phyloP scores from a whole-genome alignment of 306 rosid genomes.

The Ochetophila trinervis region DNA sequence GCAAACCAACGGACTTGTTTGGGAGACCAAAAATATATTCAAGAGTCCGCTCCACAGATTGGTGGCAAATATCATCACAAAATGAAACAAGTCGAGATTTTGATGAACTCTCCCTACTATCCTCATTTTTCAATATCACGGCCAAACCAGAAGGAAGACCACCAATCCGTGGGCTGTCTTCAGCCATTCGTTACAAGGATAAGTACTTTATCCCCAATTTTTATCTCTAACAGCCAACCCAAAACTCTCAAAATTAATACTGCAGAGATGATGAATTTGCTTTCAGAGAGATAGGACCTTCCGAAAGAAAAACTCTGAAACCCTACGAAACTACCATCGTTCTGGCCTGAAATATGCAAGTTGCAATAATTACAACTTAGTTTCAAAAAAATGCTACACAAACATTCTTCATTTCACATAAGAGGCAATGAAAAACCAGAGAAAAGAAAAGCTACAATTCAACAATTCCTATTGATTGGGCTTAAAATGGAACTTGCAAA shows the following conservation, averaged over 20 bases:
- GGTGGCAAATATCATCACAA: slow-evolving; percentile 73
- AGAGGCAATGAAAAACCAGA: background rate
- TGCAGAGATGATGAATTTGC: background rate
- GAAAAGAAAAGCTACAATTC: slow-evolving; percentile 13
- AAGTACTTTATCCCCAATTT: slow-evolving; percentile 37
- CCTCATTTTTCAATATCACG: slow-evolving; percentile 65
- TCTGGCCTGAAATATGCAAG: slow-evolving; percentile 31
- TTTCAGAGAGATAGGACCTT: slow-evolving; percentile 24
- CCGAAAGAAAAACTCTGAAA: slow-evolving; percentile 16
- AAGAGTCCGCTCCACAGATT: slow-evolving; percentile 82
- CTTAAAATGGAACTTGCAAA: background rate
- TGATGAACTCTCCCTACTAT: slow-evolving; percentile 43
- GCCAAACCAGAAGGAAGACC: slow-evolving; percentile 97
- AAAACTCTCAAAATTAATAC: slow-evolving; percentile 29
- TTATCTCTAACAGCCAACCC: slow-evolving; percentile 31
- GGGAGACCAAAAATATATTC: slow-evolving; percentile 88
- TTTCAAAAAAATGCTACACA: slow-evolving; percentile 12
- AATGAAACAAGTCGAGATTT: slow-evolving; percentile 68
- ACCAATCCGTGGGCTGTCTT: slow-evolving; percentile 63
- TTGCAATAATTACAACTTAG: slow-evolving; percentile 6
- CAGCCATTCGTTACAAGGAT: slow-evolving; percentile 54
- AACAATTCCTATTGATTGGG: slow-evolving; percentile 3
- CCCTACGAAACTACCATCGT: slow-evolving; percentile 29
- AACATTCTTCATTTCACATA: background rate
- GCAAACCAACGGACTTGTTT: slow-evolving; percentile 52